These are phyloP conservation scores for Penicillium canescens DNA, from an alignment of 495 filamentous ascomycete species.

Conservation along the genomic window DNA sequence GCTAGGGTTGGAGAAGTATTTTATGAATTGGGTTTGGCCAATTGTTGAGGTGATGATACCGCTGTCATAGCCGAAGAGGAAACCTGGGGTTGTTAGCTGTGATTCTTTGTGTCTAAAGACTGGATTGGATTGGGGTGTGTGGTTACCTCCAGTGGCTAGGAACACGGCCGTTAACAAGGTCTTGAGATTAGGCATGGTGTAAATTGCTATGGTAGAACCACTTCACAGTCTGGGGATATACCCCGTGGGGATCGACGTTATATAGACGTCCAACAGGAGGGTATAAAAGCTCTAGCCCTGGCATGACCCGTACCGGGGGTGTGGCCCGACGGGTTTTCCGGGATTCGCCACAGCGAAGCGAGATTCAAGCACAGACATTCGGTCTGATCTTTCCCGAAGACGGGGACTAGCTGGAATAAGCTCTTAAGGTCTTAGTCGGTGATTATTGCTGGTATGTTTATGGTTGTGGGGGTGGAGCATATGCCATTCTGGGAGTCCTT, in stretches of 20 bases:
- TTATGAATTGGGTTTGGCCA: constrained; percentile 38
- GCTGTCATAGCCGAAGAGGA: constrained; percentile 36
- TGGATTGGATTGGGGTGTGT: too few relatives aligned
- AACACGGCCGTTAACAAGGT: constrained; percentile 27
- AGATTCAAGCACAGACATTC: neutral
- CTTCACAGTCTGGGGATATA: neutral
- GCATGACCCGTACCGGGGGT: neutral
- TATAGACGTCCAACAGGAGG: neutral
- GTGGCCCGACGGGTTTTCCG: neutral
- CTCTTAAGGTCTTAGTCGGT: too few relatives aligned
- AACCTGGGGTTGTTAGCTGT: constrained; percentile 11
- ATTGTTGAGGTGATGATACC: constrained; percentile 46
- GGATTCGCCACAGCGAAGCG: neutral
- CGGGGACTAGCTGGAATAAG: neutral
- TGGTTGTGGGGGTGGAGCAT: neutral
- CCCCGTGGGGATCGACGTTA: constrained; percentile 1
- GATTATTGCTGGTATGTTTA: neutral
- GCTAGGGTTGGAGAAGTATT: constrained; percentile 38
- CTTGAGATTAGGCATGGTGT: constrained; percentile 17
- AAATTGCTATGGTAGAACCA: neutral
- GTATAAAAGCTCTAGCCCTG: neutral
- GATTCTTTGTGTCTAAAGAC: too few relatives aligned
- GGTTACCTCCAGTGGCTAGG: constrained; percentile 28
- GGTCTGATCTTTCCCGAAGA: neutral
- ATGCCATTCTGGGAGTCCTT: neutral